phyloP scores from a whole-genome alignment of 768 basidiomycete species.

The Phylloporus sp. region DNA sequence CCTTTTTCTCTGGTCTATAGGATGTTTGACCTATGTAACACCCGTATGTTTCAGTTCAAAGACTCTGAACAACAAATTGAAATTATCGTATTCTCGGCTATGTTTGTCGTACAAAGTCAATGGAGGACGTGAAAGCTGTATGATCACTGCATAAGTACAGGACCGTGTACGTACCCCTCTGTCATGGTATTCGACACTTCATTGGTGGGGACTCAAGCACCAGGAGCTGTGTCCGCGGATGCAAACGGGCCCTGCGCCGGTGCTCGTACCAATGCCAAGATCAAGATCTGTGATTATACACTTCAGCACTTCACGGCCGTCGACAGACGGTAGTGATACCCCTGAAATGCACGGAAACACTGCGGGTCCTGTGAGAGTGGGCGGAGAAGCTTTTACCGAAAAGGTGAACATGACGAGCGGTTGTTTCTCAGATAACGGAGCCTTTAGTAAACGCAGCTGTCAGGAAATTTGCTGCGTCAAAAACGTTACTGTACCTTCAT shows the following conservation, averaged over 20 bases:
- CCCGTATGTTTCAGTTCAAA: not conserved
- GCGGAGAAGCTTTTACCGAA: not conserved
- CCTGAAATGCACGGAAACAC: not conserved
- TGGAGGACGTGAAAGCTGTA: not conserved
- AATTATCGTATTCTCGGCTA: not conserved
- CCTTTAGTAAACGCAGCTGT: not conserved
- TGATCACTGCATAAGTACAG: not conserved
- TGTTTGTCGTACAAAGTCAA: not conserved
- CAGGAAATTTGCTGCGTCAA: not conserved
- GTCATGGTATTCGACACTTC: not conserved
- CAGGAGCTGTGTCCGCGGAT: not conserved
- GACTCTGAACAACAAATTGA: not conserved
- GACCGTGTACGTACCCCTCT: not conserved
- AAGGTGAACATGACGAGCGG: not conserved
- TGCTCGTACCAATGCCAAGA: not conserved
- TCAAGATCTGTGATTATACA: not conserved
- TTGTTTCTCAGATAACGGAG: conserved; percentile 3
- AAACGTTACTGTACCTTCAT: conserved; percentile 7
- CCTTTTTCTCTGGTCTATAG: conserved; percentile 68
- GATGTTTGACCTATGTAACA: not conserved
- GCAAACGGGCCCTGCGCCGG: not conserved
- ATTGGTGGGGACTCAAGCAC: not conserved
- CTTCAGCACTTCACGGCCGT: not conserved
- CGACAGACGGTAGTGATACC: not conserved
- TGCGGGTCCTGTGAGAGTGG: not conserved